Percentiles rank a stretch among this genome's conserved stretches.
These are phyloP conservation scores for Boletus vinaceobasis DNA, from an alignment of 768 basidiomycete species.

Conservation along the genomic window DNA sequence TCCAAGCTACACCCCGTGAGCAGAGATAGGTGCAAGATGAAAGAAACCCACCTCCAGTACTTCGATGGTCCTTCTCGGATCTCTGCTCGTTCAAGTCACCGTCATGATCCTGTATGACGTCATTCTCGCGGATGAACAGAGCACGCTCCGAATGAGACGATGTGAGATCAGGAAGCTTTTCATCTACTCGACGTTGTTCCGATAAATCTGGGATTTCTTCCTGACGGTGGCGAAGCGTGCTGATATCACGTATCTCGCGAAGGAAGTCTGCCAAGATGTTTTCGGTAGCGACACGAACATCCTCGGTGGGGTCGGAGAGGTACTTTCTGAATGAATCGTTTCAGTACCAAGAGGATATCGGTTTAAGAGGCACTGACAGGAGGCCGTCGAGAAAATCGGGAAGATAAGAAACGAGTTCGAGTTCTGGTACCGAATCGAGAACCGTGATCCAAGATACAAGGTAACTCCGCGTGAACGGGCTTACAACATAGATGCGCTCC, in stretches of 20 bases:
- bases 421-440: slow-evolving; percentile 92
- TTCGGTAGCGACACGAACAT: slow-evolving; percentile 89
- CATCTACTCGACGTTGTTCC: slow-evolving; percentile 43
- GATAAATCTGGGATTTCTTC: slow-evolving; percentile 48
- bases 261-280: slow-evolving; percentile 86
- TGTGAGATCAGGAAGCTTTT: slow-evolving; percentile 58
- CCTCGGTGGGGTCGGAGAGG: slow-evolving; percentile 90
- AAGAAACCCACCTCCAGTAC: slow-evolving; percentile 53
- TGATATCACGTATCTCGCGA: slow-evolving; percentile 85
- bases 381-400: slow-evolving; percentile 95
- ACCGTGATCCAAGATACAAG: slow-evolving; percentile 97
- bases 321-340: slow-evolving; percentile 62
- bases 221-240: slow-evolving; percentile 62
- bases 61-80: slow-evolving; percentile 49
- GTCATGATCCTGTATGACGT: slow-evolving; percentile 36
- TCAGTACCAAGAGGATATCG: slow-evolving; percentile 4
- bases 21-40: background rate
- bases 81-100: slow-evolving; percentile 43
- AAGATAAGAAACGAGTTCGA: slow-evolving; percentile 91
- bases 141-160: slow-evolving; percentile 56
- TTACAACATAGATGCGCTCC: slow-evolving; percentile 92
- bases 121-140: slow-evolving; percentile 50
- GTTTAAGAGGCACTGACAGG: slow-evolving; percentile 51
- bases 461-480: slow-evolving; percentile 92
- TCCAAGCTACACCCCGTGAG: slow-evolving; percentile 56